A percentile compares a stretch with the other conserved stretches of the same genome.
Conservation (phyloP, 345 rosid genomes). For the Stellera chamaejasme region DNA sequence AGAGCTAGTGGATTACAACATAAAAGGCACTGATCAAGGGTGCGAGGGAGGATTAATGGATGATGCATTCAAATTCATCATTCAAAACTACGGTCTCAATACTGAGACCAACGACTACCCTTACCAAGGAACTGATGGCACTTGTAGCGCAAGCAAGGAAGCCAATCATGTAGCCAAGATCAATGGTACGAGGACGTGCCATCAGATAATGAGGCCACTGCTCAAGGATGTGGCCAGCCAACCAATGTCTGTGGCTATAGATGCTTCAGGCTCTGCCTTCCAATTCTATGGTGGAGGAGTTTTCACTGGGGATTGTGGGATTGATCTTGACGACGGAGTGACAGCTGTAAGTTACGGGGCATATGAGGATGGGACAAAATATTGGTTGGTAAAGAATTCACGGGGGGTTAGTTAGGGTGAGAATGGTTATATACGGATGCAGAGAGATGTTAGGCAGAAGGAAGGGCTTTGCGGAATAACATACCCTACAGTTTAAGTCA, state of each 20-base stretch:
- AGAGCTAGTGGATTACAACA: constrained; percentile 38
- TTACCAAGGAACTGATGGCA: neutral
- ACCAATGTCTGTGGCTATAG: constrained; percentile 30
- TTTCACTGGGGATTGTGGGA: constrained; percentile 22
- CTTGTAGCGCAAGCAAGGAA: neutral
- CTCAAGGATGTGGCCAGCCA: constrained; percentile 28
- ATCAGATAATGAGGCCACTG: neutral
- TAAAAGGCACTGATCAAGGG: constrained; percentile 30
- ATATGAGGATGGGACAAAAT: constrained; percentile 13
- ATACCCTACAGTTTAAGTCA: no score
- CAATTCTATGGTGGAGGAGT: constrained; percentile 19
- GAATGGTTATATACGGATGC: constrained; percentile 30
- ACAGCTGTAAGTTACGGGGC: constrained; percentile 27
- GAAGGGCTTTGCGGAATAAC: constrained; percentile 35
- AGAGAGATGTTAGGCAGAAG: constrained; percentile 12
- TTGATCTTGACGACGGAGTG: constrained; percentile 30
- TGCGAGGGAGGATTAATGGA: constrained; percentile 12
- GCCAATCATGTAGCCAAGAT: no score
- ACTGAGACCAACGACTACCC: constrained; percentile 9
- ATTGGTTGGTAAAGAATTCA: constrained; percentile 37
- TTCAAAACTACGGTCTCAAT: constrained; percentile 3
- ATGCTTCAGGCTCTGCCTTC: constrained; percentile 12
- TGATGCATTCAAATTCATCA: constrained; percentile 7
- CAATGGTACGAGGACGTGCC: neutral
- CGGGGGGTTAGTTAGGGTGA: constrained; percentile 40